Conservation (phyloP, 441 rosid genomes). For the Aleurites moluccanus region DNA sequence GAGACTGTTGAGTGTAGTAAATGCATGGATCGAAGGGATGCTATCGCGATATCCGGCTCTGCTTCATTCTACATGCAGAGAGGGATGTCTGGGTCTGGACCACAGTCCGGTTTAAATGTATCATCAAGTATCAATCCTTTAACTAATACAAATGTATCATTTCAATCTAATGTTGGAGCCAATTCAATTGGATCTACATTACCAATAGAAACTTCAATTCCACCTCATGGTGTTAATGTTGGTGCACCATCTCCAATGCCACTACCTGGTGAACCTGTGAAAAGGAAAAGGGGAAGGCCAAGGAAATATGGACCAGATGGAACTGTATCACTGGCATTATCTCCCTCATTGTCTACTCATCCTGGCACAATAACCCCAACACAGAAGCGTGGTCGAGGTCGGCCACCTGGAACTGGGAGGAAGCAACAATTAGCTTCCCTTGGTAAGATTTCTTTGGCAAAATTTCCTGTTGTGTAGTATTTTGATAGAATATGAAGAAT, state of each 20-base stretch:
- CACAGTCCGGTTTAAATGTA: constrained; percentile 63
- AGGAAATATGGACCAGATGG: constrained; percentile 86
- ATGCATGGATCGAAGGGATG: constrained; percentile 96
- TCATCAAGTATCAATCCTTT: constrained; percentile 58
- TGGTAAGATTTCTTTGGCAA: constrained; percentile 44
- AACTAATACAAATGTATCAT: constrained; percentile 51
- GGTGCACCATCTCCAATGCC: constrained; percentile 43
- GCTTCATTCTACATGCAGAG: constrained; percentile 80
- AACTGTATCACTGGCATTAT: constrained; percentile 74
- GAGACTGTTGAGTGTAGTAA: constrained; percentile 34
- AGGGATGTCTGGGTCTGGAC: constrained; percentile 63
- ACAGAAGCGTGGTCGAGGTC: constrained; percentile 87
- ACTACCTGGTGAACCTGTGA: constrained; percentile 49
- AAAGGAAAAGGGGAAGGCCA: constrained; percentile 91
- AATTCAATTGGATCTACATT: constrained; percentile 61
- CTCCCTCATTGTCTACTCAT: constrained; percentile 64
- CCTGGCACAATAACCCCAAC: constrained; percentile 54
- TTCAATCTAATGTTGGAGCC: constrained; percentile 46
- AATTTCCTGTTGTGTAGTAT: background rate
- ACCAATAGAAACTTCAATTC: constrained; percentile 55
- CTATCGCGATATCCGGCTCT: constrained; percentile 69
- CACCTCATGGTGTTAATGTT: constrained; percentile 52
- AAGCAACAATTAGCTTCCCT: constrained; percentile 67
- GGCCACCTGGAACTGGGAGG: constrained; percentile 90
- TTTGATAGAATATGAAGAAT: background rate